phyloP scores from a whole-genome alignment of 345 rosid genomes.

The Citrus inodora region DNA sequence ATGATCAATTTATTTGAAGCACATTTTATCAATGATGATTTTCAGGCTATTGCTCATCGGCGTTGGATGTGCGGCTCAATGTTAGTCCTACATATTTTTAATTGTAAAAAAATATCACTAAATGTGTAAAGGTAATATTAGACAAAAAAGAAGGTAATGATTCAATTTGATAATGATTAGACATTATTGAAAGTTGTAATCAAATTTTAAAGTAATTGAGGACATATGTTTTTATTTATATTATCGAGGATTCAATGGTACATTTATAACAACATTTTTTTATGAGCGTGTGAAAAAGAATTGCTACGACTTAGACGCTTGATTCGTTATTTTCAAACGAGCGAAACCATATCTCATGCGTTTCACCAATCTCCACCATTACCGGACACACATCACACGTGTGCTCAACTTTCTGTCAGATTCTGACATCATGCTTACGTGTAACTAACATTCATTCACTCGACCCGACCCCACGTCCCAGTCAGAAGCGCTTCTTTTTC shows the following conservation, averaged over 20 bases:
- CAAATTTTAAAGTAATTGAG: too few relatives aligned
- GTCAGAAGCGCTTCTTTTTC: background rate
- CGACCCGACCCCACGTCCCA: background rate
- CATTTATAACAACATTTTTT: background rate
- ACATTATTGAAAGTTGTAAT: background rate
- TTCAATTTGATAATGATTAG: background rate
- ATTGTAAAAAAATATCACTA: background rate
- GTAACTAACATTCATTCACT: background rate
- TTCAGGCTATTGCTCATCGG: background rate
- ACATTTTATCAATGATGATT: too few relatives aligned
- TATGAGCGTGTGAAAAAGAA: background rate
- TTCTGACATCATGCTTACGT: constrained; percentile 1
- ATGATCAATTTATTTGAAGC: background rate
- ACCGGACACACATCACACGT: background rate
- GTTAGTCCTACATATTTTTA: background rate
- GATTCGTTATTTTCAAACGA: background rate
- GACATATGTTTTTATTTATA: too few relatives aligned
- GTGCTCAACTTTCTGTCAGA: background rate
- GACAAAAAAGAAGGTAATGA: background rate
- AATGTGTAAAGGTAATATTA: background rate
- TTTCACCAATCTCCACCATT: background rate
- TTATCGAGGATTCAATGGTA: background rate
- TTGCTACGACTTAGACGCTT: background rate
- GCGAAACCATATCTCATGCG: background rate
- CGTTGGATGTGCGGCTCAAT: background rate